Percentiles rank a stretch among this genome's conserved stretches.
These are phyloP conservation scores for Ogataea degrootiae DNA, from an alignment of 805 yeast genomes.

Conservation along the genomic window DNA sequence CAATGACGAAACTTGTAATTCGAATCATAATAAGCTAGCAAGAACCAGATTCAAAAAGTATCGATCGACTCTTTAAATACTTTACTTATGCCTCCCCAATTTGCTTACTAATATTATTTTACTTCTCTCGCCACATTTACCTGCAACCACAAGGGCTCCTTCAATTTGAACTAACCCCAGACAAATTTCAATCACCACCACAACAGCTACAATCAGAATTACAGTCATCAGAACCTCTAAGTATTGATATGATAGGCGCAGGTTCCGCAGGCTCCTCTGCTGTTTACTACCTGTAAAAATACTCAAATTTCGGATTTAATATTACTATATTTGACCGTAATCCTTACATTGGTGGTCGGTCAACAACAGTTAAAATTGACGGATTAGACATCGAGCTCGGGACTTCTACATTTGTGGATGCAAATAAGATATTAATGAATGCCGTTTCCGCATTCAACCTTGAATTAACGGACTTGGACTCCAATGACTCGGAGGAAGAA, in stretches of 20 bases:
- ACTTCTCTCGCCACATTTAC: too few relatives aligned
- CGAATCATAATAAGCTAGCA: too few relatives aligned
- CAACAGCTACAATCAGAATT: too few relatives aligned
- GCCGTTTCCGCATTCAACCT: constrained; percentile 36
- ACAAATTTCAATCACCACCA: too few relatives aligned
- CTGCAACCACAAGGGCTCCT: too few relatives aligned
- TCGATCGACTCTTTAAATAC: too few relatives aligned
- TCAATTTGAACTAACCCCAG: too few relatives aligned
- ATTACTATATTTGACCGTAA: constrained; percentile 39
- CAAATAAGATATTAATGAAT: constrained; percentile 33
- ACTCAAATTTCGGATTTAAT: constrained; percentile 28
- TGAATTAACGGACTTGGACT: constrained; percentile 9
- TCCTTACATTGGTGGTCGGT: constrained; percentile 4
- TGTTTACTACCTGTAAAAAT: constrained; percentile 41
- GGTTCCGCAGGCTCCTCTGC: constrained; percentile 49
- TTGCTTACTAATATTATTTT: too few relatives aligned
- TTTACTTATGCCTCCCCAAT: too few relatives aligned
- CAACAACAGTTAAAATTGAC: constrained; percentile 10
- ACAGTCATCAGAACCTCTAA: background rate
- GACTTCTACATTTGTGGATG: constrained; percentile 39
- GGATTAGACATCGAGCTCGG: constrained; percentile 36
- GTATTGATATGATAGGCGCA: constrained; percentile 43
- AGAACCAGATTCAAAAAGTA: too few relatives aligned
- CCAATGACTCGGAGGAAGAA: constrained; percentile 10
- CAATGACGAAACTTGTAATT: too few relatives aligned